Conservation (phyloP, 1,139 yeast species). For the Candida tunisiensis region DNA sequence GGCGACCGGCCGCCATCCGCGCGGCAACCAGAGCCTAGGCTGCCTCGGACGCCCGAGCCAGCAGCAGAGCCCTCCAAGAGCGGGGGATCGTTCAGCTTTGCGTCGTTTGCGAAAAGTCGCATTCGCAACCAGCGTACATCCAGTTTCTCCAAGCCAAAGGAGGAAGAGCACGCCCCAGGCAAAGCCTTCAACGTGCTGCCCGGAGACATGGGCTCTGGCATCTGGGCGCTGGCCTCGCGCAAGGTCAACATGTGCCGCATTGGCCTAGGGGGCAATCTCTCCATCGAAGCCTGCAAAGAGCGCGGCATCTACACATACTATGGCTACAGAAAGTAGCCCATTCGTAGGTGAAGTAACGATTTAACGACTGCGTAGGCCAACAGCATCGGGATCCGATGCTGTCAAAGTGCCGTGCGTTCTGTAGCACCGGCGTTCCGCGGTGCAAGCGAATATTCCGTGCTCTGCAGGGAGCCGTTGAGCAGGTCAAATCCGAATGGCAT, state of each 20-base stretch:
- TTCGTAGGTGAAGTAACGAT: too few relatives aligned
- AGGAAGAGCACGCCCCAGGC: slow-evolving; percentile 1
- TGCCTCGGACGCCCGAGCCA: neutral
- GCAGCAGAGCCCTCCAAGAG: neutral
- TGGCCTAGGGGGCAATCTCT: slow-evolving; percentile 17
- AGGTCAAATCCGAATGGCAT: too few relatives aligned
- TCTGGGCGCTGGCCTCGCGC: slow-evolving; percentile 17
- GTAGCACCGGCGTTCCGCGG: too few relatives aligned
- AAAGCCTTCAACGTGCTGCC: slow-evolving; percentile 4
- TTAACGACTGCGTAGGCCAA: too few relatives aligned
- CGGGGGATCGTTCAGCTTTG: slow-evolving; percentile 5
- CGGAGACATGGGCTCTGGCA: slow-evolving; percentile 7
- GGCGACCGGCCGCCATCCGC: slow-evolving; percentile 14
- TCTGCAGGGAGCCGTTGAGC: too few relatives aligned
- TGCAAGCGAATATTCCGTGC: too few relatives aligned
- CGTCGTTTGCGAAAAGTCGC: slow-evolving; percentile 5
- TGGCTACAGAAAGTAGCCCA: slow-evolving; percentile 3
- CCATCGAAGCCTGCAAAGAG: slow-evolving; percentile 14
- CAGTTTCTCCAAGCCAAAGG: slow-evolving; percentile 1
- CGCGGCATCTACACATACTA: slow-evolving; percentile 22
- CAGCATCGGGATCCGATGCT: too few relatives aligned
- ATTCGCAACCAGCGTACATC: slow-evolving; percentile 2
- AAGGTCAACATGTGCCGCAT: slow-evolving; percentile 18
- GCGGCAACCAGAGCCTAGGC: too few relatives aligned
- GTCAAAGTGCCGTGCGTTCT: too few relatives aligned